Percentiles rank a stretch among this genome's conserved stretches.
phyloP scores from a whole-genome alignment of 2,329 filamentous ascomycete species.

The Coniochaeta sp. region DNA sequence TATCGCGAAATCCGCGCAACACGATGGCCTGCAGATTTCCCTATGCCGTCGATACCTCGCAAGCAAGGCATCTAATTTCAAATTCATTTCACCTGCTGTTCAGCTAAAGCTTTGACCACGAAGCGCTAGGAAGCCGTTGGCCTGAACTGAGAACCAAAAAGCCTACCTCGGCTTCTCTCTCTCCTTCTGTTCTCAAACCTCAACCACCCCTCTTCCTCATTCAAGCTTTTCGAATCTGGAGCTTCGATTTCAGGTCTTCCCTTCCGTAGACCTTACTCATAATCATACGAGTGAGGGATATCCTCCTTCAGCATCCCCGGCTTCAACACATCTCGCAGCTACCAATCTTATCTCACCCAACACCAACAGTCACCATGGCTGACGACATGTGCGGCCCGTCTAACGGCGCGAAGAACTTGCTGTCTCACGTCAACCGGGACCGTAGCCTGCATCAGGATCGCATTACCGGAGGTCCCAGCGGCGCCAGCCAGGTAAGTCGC shows the following conservation, averaged over 20 bases:
- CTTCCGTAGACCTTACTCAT: not conserved
- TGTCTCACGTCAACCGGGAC: conserved; percentile 63
- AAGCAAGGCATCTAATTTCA: not conserved
- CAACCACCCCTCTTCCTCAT: not conserved
- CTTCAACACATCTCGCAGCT: too few relatives aligned
- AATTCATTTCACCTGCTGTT: not conserved
- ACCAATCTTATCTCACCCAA: not conserved
- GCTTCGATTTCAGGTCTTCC: too few relatives aligned
- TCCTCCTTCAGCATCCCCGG: too few relatives aligned
- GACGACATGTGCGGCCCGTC: conserved; percentile 58
- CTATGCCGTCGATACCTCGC: not conserved
- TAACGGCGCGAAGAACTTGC: conserved; percentile 55
- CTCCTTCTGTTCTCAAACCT: not conserved
- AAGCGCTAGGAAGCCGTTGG: too few relatives aligned
- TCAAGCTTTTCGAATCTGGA: not conserved
- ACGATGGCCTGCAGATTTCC: not conserved
- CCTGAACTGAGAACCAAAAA: too few relatives aligned
- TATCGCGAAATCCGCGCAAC: not conserved
- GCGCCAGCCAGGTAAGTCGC: conserved; percentile 16
- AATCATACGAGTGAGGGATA: not conserved
- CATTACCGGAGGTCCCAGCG: conserved; percentile 23
- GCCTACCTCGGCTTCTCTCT: not conserved
- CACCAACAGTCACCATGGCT: conserved; percentile 23
- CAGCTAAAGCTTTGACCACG: not conserved
- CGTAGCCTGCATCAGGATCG: conserved; percentile 69